phyloP scores from a whole-genome alignment of 176 grass and related monocot genomes.

The barley (Hordeum vulgare) region MorexV3_pseudomolecules_assembly NC_058520.1:573453330-573453829 shows the following conservation, averaged over 20 bases:
- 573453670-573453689: slow-evolving; percentile 28
- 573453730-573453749: neutral
- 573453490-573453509: slow-evolving; percentile 16
- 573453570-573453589: neutral
- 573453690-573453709: slow-evolving; percentile 44
- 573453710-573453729: slow-evolving; percentile 14
- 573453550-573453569: slow-evolving; percentile 23
- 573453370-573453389: neutral
- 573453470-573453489: slow-evolving; percentile 58
- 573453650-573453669: slow-evolving; percentile 31
- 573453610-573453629: slow-evolving; percentile 22
- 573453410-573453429: slow-evolving; percentile 41
- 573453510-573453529: slow-evolving; percentile 38
- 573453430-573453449: slow-evolving; percentile 25
- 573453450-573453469: slow-evolving; percentile 36
- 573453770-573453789: slow-evolving; percentile 16
- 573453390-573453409: neutral
- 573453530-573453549: slow-evolving; percentile 36
- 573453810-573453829: slow-evolving; percentile 46
- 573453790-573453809: slow-evolving; percentile 58
- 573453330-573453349: neutral
- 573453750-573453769: slow-evolving; percentile 37
- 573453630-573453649: slow-evolving; percentile 8
- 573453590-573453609: slow-evolving; percentile 40
- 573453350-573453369: neutral